Percentiles rank a stretch among this genome's conserved stretches.
Evolutionary conservation across 75 land plant genomes (phyloP).

Genomic region (Isoetes taiwanensis): DNA sequence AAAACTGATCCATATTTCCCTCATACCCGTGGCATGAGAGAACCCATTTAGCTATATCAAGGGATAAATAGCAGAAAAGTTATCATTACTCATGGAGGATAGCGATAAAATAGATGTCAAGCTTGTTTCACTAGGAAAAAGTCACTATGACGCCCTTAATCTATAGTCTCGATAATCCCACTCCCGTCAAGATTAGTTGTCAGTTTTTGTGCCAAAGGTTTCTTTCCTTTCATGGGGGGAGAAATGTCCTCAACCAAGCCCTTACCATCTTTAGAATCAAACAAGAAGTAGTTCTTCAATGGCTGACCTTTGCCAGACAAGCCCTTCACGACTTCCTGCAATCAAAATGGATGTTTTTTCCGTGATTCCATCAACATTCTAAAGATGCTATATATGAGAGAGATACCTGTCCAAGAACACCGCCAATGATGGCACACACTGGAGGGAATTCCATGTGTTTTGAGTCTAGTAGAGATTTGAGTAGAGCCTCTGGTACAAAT

Average conservation of each 20-base stretch:
- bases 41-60: no score
- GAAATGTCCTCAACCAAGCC: conserved; percentile 71
- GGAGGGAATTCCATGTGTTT: conserved; percentile 64
- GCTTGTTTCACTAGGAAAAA: no score
- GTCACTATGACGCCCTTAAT: no score
- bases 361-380: not conserved
- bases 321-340: conserved; percentile 86
- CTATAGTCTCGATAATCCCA: no score
- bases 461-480: conserved; percentile 36
- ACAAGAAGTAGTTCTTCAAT: conserved; percentile 78
- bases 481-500: conserved; percentile 43
- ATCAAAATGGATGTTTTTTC: not conserved
- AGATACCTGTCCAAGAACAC: conserved; percentile 90
- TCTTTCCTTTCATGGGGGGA: no score
- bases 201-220: no score
- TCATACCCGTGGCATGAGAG: no score
- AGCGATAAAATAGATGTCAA: no score
- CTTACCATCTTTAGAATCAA: conserved; percentile 82
- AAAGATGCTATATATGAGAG: not conserved
- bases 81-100: no score
- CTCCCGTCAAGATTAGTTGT: no score
- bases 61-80: no score
- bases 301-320: conserved; percentile 97
- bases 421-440: conserved; percentile 92
- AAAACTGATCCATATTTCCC: no score